Conservation (phyloP, 2,329 filamentous ascomycete genomes). For the Paecilomyces fulvus region DNA sequence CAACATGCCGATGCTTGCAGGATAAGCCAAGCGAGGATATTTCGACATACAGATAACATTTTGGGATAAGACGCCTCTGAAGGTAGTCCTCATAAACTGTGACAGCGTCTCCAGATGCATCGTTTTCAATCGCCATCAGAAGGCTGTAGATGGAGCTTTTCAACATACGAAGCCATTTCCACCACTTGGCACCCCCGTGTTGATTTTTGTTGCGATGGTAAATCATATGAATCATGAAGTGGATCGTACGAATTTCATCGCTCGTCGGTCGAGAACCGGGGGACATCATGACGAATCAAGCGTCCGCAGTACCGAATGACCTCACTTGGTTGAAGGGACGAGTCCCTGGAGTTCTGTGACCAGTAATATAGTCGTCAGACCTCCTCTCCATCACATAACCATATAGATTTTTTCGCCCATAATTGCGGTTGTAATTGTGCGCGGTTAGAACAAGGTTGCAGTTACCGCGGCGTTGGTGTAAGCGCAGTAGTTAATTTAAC, state of each 20-base stretch:
- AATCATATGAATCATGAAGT: conserved; percentile 56
- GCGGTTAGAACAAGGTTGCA: background rate
- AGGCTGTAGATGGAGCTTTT: conserved; percentile 58
- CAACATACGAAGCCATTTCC: conserved; percentile 62
- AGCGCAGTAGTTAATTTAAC: background rate
- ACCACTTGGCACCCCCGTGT: conserved; percentile 76
- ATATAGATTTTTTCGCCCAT: background rate
- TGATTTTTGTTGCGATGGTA: conserved; percentile 86
- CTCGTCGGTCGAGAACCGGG: conserved; percentile 15
- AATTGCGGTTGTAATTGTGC: background rate
- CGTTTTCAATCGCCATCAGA: conserved; percentile 34
- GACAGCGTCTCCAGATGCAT: conserved; percentile 32
- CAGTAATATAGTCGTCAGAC: background rate
- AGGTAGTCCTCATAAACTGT: conserved; percentile 25
- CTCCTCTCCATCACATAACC: background rate
- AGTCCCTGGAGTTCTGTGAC: background rate
- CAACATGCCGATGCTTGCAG: background rate
- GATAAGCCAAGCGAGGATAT: background rate
- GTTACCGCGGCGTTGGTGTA: background rate
- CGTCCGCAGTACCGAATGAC: background rate
- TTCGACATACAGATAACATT: conserved; percentile 32
- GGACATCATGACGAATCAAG: background rate
- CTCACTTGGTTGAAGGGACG: background rate
- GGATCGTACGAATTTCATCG: conserved; percentile 18
- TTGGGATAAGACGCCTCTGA: conserved; percentile 26